phyloP scores from a whole-genome alignment of 2,329 filamentous ascomycete genomes.

The Sporothrix phasma region DNA sequence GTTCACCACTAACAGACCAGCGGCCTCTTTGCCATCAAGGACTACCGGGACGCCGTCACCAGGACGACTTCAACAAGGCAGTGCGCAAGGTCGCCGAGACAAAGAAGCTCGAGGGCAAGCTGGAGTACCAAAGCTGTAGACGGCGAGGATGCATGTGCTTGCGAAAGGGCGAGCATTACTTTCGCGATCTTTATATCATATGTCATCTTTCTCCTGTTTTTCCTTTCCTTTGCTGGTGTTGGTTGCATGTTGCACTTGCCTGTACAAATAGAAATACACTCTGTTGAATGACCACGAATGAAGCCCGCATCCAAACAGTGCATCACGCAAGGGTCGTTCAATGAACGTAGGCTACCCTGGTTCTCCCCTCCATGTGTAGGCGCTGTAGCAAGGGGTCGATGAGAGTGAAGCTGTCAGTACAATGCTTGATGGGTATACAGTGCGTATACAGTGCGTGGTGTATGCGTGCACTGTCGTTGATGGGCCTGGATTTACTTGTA shows the following conservation, averaged over 20 bases:
- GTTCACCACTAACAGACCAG: constrained; percentile 38
- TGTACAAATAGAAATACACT: constrained; percentile 4
- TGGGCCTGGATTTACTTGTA: too few relatives aligned
- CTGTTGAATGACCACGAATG: too few relatives aligned
- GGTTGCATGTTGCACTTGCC: constrained; percentile 5
- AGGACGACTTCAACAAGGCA: constrained; percentile 99
- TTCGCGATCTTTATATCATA: too few relatives aligned
- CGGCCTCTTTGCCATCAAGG: constrained; percentile 95
- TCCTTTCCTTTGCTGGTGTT: constrained; percentile 1
- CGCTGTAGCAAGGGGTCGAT: too few relatives aligned
- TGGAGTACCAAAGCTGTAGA: constrained; percentile 92
- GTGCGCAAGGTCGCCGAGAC: constrained; percentile 93
- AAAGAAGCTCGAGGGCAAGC: constrained; percentile 97
- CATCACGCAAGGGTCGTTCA: too few relatives aligned
- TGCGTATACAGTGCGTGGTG: too few relatives aligned
- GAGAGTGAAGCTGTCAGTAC: too few relatives aligned
- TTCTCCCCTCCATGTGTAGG: too few relatives aligned
- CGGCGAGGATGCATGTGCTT: neutral
- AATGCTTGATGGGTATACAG: too few relatives aligned
- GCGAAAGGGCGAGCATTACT: neutral
- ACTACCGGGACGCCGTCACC: constrained; percentile 91
- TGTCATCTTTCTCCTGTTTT: neutral
- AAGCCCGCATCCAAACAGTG: too few relatives aligned
- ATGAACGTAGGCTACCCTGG: too few relatives aligned
- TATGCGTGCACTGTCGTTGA: too few relatives aligned